phyloP scores from a whole-genome alignment of 2,329 filamentous ascomycete genomes.

The Colletotrichum melonis region DNA sequence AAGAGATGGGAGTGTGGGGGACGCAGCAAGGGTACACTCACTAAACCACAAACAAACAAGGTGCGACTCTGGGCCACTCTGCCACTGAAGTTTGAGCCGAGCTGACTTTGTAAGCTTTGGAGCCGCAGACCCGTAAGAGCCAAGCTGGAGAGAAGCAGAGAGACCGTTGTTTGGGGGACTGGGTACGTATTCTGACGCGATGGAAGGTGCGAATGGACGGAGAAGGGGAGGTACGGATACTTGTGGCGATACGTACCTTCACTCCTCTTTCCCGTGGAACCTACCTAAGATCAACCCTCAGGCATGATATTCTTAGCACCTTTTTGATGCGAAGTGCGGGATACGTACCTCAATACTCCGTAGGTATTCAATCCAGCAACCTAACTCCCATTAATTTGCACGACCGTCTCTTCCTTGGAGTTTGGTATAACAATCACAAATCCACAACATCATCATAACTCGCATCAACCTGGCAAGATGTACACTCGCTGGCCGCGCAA shows the following conservation, averaged over 20 bases:
- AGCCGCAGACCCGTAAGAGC: neutral
- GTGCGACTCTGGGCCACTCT: neutral
- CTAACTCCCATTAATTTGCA: neutral
- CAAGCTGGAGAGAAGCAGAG: neutral
- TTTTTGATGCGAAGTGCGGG: neutral
- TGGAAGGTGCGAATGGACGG: neutral
- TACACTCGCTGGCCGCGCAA: constrained; percentile 31
- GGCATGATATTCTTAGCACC: neutral
- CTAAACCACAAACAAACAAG: constrained; percentile 18
- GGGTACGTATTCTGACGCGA: neutral
- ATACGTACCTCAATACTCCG: neutral
- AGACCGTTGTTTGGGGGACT: neutral
- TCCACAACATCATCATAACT: constrained; percentile 10
- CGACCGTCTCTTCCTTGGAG: neutral
- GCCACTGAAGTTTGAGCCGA: neutral
- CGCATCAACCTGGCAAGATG: constrained; percentile 19
- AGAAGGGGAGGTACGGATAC: neutral
- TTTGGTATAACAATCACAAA: neutral
- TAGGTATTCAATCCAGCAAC: neutral
- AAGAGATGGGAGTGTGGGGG: neutral
- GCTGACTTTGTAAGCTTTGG: constrained; percentile 21
- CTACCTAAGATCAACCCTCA: neutral
- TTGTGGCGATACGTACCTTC: neutral
- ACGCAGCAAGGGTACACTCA: neutral
- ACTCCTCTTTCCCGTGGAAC: too few relatives aligned